Evolutionary conservation across 2,329 filamentous ascomycete genomes (phyloP).

Genomic region (Cladosporium halotolerans): DNA sequence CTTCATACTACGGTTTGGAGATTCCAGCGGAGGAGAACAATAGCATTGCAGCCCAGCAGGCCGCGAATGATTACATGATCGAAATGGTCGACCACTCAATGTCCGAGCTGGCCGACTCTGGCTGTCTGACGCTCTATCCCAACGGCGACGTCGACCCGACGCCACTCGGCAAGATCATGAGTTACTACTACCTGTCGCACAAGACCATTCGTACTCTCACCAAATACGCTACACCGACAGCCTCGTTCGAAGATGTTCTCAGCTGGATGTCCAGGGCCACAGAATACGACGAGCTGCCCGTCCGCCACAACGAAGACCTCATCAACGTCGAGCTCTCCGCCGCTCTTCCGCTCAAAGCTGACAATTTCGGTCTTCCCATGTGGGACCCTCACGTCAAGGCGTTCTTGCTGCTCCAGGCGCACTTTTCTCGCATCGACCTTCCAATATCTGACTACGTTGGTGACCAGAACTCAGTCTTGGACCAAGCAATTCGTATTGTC

Average conservation of each 20-base stretch:
- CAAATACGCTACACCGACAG: slow-evolving; percentile 65
- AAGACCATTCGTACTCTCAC: slow-evolving; percentile 84
- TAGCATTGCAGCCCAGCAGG: slow-evolving; percentile 72
- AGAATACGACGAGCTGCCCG: slow-evolving; percentile 95
- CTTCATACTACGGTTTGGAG: slow-evolving; percentile 93
- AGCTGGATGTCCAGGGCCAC: slow-evolving; percentile 90
- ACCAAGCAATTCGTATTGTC: slow-evolving; percentile 94
- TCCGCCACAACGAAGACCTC: slow-evolving; percentile 96
- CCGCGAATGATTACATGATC: slow-evolving; percentile 93
- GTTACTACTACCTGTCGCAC: slow-evolving; percentile 95
- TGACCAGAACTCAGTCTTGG: slow-evolving; percentile 79
- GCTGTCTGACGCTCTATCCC: slow-evolving; percentile 73
- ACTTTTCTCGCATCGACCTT: slow-evolving; percentile 86
- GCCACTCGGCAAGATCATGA: slow-evolving; percentile 95
- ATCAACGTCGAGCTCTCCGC: slow-evolving; percentile 87
- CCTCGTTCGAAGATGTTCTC: slow-evolving; percentile 73
- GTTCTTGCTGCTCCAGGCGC: slow-evolving; percentile 86
- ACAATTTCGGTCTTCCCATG: slow-evolving; percentile 69
- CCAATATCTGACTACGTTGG: slow-evolving; percentile 97
- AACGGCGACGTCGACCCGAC: slow-evolving; percentile 89
- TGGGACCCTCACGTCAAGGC: slow-evolving; percentile 99
- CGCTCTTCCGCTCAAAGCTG: slow-evolving; percentile 65
- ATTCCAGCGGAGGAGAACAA: slow-evolving; percentile 91
- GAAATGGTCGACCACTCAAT: slow-evolving; percentile 85
- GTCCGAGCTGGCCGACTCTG: slow-evolving; percentile 71